These are phyloP conservation scores for Pinus taeda DNA, from an alignment of 75 land plant species.

Conservation along the genomic window DNA sequence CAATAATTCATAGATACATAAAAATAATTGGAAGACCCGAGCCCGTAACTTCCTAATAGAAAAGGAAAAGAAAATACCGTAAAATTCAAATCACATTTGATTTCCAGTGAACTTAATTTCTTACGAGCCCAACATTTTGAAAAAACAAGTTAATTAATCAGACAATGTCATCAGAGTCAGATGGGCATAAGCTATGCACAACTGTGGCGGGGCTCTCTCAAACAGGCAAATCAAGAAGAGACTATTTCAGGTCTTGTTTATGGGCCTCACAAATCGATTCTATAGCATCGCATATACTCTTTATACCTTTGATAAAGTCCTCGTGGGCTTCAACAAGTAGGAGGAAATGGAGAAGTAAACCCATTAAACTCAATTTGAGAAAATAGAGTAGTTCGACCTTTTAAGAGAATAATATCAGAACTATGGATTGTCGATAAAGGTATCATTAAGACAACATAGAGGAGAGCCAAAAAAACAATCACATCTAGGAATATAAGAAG, in stretches of 20 bases:
- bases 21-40: neutral
- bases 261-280: neutral
- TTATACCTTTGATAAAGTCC: too few relatives aligned
- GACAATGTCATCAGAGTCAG: neutral
- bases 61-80: neutral
- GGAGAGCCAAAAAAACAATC: too few relatives aligned
- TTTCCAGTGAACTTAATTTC: neutral
- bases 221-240: slow-evolving; percentile 26
- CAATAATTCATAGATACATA: neutral
- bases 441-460: too few relatives aligned
- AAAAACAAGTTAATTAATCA: neutral
- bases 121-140: neutral
- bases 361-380: too few relatives aligned
- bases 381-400: too few relatives aligned
- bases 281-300: too few relatives aligned
- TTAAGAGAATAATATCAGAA: too few relatives aligned
- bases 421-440: too few relatives aligned
- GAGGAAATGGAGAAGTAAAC: too few relatives aligned
- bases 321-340: too few relatives aligned
- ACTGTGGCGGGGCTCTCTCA: slow-evolving; percentile 27
- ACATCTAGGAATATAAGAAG: too few relatives aligned
- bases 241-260: slow-evolving; percentile 20
- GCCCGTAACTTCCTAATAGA: neutral
- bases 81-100: neutral
- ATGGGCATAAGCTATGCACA: neutral